Evolutionary conservation across 805 yeast species (phyloP), one percentile per base, ranked within the genome.

Genomic region (Hanseniaspora mollemarum): DNA sequence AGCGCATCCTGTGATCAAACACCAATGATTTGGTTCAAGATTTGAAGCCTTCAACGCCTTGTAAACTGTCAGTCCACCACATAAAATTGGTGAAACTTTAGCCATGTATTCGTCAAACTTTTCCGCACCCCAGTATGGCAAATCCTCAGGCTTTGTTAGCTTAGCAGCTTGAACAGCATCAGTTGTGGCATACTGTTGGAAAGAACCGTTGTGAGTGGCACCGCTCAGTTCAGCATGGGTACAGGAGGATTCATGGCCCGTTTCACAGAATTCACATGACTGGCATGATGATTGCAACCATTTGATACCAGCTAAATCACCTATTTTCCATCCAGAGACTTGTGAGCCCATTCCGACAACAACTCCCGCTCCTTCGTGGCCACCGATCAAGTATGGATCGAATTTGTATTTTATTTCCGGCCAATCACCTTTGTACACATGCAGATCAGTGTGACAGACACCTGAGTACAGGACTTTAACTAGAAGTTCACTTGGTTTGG

Each of bases 161-260:
- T 72, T 70, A n/a, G 94, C 92, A 29, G 92, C 94, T 63, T 84
- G 92, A 45, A 81, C 72, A 24, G 90, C 87, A 66, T 84, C 87
- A 32, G 88, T 94, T 39, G 88, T 79, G 33, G 88, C 90, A 63
- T 83, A 85, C 68, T 85, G 85, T 67, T 86, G 94, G 78, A 86
- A 84, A 18, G 92, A 78, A 55, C 95, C 80, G 57, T 75, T 78
- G 55, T 73, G 77, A 13, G 77, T 73, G 64, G 74, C 74, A 56
- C 80, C 80, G 12, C 77, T 74, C 53, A 74, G 66, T 53, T 71
- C 78, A 15, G 77, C 78, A 22, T 63, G 53, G 26, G 54, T 54
- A 68, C 83, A 77, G 61, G 72, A 75, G 43, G 81, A 68, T 64
- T 77, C 83, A 53, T 64, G 59, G 43, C 75, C 70, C 42, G 60